These are phyloP conservation scores for Rhizophagus sp. DNA, from an alignment of 192 early-diverging fungal genomes.

Conservation along the genomic window DNA sequence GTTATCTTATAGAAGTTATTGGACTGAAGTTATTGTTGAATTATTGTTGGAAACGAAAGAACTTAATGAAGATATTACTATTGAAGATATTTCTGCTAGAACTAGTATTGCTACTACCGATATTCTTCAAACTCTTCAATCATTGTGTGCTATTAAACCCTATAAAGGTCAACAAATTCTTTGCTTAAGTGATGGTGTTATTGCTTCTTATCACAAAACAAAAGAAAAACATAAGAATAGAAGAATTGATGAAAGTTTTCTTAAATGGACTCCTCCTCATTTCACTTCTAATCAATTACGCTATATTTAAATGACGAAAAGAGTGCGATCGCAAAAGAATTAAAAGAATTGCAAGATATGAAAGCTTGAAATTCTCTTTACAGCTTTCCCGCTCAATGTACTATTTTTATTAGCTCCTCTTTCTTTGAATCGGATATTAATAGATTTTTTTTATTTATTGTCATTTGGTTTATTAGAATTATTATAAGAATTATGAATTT, in stretches of 20 bases:
- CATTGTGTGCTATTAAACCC: slow-evolving; percentile 85
- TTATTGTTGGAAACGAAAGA: slow-evolving; percentile 64
- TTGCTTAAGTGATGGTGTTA: slow-evolving; percentile 81
- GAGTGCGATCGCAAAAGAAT: neutral
- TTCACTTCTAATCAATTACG: slow-evolving; percentile 76
- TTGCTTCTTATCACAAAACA: slow-evolving; percentile 78
- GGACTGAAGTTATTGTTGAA: slow-evolving; percentile 88
- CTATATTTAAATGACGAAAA: slow-evolving; percentile 52
- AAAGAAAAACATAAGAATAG: slow-evolving; percentile 72
- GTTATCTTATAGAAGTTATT: slow-evolving; percentile 93
- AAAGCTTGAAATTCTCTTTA: too few relatives aligned
- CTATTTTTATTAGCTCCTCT: too few relatives aligned
- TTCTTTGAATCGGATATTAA: too few relatives aligned
- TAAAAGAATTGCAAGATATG: too few relatives aligned
- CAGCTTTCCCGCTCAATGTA: too few relatives aligned
- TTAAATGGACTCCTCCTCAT: slow-evolving; percentile 81
- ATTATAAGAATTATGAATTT: too few relatives aligned
- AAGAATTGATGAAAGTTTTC: slow-evolving; percentile 75
- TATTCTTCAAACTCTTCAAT: slow-evolving; percentile 88
- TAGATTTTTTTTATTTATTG: too few relatives aligned
- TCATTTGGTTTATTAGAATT: too few relatives aligned
- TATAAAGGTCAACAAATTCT: slow-evolving; percentile 91
- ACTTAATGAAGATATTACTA: slow-evolving; percentile 74
- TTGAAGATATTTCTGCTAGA: slow-evolving; percentile 83
- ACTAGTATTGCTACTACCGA: slow-evolving; percentile 90